phyloP scores from a whole-genome alignment of 108 stramenopile species.

The Skeletonema marinoi region DNA sequence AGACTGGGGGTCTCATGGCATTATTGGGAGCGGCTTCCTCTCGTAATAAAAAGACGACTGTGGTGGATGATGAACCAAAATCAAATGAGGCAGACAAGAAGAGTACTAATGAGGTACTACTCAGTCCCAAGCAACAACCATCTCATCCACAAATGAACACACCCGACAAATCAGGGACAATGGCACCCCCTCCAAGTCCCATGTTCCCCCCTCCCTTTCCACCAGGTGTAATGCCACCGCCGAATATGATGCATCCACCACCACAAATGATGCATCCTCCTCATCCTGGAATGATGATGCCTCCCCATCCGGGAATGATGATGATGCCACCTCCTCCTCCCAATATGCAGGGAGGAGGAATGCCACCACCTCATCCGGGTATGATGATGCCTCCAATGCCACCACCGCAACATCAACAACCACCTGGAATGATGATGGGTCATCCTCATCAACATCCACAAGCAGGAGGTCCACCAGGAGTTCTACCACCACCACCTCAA shows the following conservation, averaged over 20 bases:
- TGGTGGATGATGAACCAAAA: too few relatives aligned
- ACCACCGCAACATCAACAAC: too few relatives aligned
- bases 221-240: slow-evolving; percentile 1
- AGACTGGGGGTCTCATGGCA: slow-evolving; percentile 20
- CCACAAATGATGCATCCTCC: slow-evolving; percentile 17
- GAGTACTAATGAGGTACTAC: background rate
- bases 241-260: slow-evolving; percentile 1
- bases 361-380: slow-evolving; percentile 20
- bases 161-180: slow-evolving; percentile 17
- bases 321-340: slow-evolving; percentile 41
- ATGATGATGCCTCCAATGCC: slow-evolving; percentile 37
- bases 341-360: slow-evolving; percentile 15
- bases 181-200: slow-evolving; percentile 41
- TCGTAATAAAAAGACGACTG: too few relatives aligned
- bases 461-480: slow-evolving; percentile 1
- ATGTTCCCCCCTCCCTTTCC: slow-evolving; percentile 32
- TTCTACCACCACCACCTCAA: background rate
- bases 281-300: slow-evolving; percentile 11
- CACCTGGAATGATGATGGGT: background rate
- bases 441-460: too few relatives aligned
- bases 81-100: background rate
- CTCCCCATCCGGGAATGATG: background rate
- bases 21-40: slow-evolving; percentile 28
- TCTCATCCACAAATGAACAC: background rate
- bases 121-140: slow-evolving; percentile 11